Evolutionary conservation across 257 asterid species (phyloP), one percentile per base, ranked within the genome.

Genomic region (Lantana camara): DNA sequence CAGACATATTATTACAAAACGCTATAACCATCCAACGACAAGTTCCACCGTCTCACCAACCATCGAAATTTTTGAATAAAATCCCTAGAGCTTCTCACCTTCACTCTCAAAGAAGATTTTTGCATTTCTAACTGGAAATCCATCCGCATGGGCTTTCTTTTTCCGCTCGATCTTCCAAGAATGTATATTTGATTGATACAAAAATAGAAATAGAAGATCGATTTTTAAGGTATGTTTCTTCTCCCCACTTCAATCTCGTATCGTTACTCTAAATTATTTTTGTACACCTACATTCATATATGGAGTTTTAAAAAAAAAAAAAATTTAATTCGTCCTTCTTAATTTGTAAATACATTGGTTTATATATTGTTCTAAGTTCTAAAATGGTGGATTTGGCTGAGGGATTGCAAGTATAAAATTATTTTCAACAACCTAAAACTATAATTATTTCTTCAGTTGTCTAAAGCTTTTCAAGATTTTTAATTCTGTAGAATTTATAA

Each of bases 41-140:
- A 49, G 13, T 30, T 55, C 15, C 61, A 55, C 61, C 61, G 61
- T 17, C 24, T 4, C 61, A 29, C 61, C 61, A 55, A 34, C 44
- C 46, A n/a, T 29, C 17, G 3, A 54, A 9, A 0, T 10, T 13
- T 23, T 17, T 7, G n/a, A 23, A 24, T 13, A 24, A 53, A 23
- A 53, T 11, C 19, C 40, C 41, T 53, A 53, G 35, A 30, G 35
- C 7, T 30, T 30, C 7, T 2, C 41, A 52, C 19, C 21, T 52
- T 27, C 41, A 52, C 21, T 7, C 21, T 24, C 42, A 2, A 14
- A 54, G n/a, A 49, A 7, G 34, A 49, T 49, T 22, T n/a, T 21
- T 11, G 10, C 19, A 4, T 50, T 24, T 13, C 1, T 22, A 11
- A 4, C 12, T 21, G 23, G 27, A 30, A 15, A 30, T 54, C 42